Evolutionary conservation across 495 filamentous ascomycete species (phyloP), one percentile per base, ranked within the genome.

Genomic region (Bathelium albidoporum): DNA sequence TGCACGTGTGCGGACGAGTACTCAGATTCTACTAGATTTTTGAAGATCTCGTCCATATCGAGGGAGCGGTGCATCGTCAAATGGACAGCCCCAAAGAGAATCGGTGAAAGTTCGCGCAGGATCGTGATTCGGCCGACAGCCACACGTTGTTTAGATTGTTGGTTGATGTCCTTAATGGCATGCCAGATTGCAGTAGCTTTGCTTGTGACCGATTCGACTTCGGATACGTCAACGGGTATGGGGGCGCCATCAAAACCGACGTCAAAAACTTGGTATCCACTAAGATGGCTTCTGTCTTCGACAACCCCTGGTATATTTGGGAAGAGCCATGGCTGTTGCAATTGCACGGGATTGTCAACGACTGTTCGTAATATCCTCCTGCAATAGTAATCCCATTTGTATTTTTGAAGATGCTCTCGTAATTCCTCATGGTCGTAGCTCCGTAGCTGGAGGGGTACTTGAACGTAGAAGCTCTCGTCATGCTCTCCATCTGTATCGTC

Each of bases 91-190:
- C 75, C 80, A 41, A 83, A 76, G 24, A 81, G 76, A 14, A 82
- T 65, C 0, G 81, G 80, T 1, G 78, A 76, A 1, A 79, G 80
- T 63, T 84, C 81, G 53, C 79, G 73, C 12, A 82, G 66, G 58
- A 82, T 78, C 0, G 78, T 81, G 62, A 84, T 83, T 32, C 80
- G 74, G 12, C 81, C 81, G 5, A 82, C 79, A 14, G 78, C 74
- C 10, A 62, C 34, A 28, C 65, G 67, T 71, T 77, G 20, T 44
- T 66, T 59, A 24, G 59, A 60, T 64, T 24, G 66, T 61, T 41
- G 60, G 26, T 74, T 73, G 62, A 71, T 69, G 20, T 70, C 68
- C 26, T 63, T 73, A 31, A 77, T 77, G 1, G 68, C 65, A n/a
- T 72, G 70, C 79, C 77, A 81, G 11, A 76, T 76, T 31, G 69